phyloP scores from a whole-genome alignment of 768 basidiomycete genomes.

The Tylopilus sp. region DNA sequence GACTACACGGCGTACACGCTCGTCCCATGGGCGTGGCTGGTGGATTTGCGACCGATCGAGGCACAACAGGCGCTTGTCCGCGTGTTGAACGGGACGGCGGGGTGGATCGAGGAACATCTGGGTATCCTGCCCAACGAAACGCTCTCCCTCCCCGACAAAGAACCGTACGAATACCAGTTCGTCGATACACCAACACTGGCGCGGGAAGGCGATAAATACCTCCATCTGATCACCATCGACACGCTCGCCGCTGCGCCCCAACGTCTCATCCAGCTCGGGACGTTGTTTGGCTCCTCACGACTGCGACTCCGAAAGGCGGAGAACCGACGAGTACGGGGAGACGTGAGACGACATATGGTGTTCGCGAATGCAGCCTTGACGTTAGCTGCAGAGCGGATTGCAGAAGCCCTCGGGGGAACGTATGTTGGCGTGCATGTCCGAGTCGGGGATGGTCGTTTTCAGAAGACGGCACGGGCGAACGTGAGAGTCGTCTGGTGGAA shows the following conservation, averaged over 20 bases:
- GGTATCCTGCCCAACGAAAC: slow-evolving; percentile 39
- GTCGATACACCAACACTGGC: slow-evolving; percentile 14
- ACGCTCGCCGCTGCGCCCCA: slow-evolving; percentile 21
- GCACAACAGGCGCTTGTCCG: slow-evolving; percentile 42
- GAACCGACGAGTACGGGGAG: slow-evolving; percentile 42
- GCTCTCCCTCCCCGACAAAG: slow-evolving; percentile 47
- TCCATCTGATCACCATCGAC: slow-evolving; percentile 3
- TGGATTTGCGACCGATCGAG: slow-evolving; percentile 46
- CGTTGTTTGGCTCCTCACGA: slow-evolving; percentile 74
- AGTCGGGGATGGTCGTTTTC: slow-evolving; percentile 65
- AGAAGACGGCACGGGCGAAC: slow-evolving; percentile 37
- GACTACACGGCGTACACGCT: slow-evolving; percentile 59
- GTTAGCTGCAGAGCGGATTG: slow-evolving; percentile 42
- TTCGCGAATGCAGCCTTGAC: slow-evolving; percentile 50
- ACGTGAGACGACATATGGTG: slow-evolving; percentile 55
- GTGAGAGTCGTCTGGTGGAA: slow-evolving; percentile 53
- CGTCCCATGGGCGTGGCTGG: slow-evolving; percentile 68
- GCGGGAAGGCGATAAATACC: slow-evolving; percentile 13
- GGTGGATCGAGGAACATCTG: slow-evolving; percentile 17
- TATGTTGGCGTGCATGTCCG: slow-evolving; percentile 70
- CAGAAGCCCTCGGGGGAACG: slow-evolving; percentile 37
- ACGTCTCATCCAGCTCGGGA: slow-evolving; percentile 66
- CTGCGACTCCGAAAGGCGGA: slow-evolving; percentile 44
- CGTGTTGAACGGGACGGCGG: slow-evolving; percentile 47
- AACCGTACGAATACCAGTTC: slow-evolving; percentile 48